Evolutionary conservation across 2,329 filamentous ascomycete species (phyloP).

Genomic region (Colletotrichum karsti): DNA sequence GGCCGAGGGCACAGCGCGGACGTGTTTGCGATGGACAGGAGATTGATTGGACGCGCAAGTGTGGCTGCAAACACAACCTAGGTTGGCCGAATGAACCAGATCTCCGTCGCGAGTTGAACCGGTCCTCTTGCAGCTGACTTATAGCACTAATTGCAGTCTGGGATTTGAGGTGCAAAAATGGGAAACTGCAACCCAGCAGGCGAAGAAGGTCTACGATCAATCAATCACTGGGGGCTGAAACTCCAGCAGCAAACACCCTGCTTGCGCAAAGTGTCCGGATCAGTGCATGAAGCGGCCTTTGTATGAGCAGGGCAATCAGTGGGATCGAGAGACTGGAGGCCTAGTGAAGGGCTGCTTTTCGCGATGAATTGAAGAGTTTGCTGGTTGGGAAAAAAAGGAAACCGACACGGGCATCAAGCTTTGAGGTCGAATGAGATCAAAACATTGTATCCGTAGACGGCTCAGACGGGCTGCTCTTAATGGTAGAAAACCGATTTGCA

Average conservation of each 20-base stretch:
- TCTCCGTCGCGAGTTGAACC: background rate
- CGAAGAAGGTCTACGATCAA: constrained; percentile 20
- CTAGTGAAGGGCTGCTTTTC: background rate
- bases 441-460: constrained; percentile 21
- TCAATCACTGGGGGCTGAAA: constrained; percentile 17
- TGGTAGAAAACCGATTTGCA: background rate
- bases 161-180: background rate
- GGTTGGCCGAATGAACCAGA: background rate
- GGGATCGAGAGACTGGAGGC: background rate
- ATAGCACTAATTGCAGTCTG: constrained; percentile 2
- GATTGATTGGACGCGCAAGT: background rate
- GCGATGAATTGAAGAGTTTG: constrained; percentile 1
- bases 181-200: background rate
- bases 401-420: background rate
- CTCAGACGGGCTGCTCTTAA: constrained; percentile 10
- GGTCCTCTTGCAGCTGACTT: background rate
- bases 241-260: constrained; percentile 24
- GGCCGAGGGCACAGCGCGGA: background rate
- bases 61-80: background rate
- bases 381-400: background rate
- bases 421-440: constrained; percentile 9
- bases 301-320: background rate
- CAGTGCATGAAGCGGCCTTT: constrained; percentile 15
- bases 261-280: constrained; percentile 14
- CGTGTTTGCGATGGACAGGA: background rate